Conservation (phyloP, 2,329 filamentous ascomycete species). For the Cladosporium colombiae region DNA sequence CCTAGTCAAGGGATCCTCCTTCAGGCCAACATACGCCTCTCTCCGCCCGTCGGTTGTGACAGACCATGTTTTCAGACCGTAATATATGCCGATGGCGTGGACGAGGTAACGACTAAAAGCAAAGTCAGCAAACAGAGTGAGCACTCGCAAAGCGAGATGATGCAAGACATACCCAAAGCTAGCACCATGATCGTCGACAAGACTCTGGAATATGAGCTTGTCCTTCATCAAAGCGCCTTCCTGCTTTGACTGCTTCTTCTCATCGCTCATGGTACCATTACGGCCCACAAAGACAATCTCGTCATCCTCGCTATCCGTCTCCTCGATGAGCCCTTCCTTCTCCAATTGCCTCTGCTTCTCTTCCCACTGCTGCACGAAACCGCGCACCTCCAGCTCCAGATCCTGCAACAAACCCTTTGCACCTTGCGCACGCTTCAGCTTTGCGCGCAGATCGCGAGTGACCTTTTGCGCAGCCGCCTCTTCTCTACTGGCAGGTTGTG, state of each 20-base stretch:
- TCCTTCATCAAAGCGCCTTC: conserved; percentile 57
- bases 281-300: conserved; percentile 88
- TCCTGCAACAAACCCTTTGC: conserved; percentile 79
- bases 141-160: too few species aligned
- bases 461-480: conserved; percentile 56
- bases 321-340: conserved; percentile 44
- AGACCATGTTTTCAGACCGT: conserved; percentile 82
- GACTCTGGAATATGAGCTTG: conserved; percentile 77
- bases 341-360: conserved; percentile 51
- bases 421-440: conserved; percentile 75
- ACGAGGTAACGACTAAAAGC: conserved; percentile 77
- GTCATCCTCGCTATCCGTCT: conserved; percentile 65
- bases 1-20: conserved; percentile 45
- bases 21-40: conserved; percentile 80
- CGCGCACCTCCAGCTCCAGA: conserved; percentile 80
- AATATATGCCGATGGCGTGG: conserved; percentile 89
- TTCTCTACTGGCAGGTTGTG: conserved; percentile 38
- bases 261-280: conserved; percentile 64
- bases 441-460: conserved; percentile 76
- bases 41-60: conserved; percentile 69
- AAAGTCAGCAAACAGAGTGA: conserved; percentile 7
- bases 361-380: conserved; percentile 68
- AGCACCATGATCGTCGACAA: conserved; percentile 72
- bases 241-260: conserved; percentile 51
- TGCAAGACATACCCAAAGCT: conserved; percentile 76